A percentile compares a stretch with the other conserved stretches of the same genome.
Evolutionary conservation across 768 basidiomycete genomes (phyloP).

Genomic region (Collybia nuda): DNA sequence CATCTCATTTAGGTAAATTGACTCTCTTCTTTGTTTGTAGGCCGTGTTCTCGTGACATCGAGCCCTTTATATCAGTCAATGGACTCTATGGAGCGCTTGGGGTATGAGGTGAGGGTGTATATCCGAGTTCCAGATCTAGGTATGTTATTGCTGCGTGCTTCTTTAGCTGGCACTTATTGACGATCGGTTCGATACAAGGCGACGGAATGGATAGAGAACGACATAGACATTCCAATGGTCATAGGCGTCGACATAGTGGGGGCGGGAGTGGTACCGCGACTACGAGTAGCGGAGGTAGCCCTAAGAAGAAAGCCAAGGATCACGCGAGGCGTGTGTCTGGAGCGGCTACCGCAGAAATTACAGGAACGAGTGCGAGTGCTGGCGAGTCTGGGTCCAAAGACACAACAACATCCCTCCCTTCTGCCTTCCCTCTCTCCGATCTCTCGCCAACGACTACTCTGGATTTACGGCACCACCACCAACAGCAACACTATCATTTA

Average conservation of each 20-base stretch:
- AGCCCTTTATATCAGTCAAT: constrained; percentile 85
- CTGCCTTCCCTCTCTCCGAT: not conserved
- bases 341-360: constrained; percentile 25
- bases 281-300: constrained; percentile 8
- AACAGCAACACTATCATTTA: not conserved
- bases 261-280: constrained; percentile 15
- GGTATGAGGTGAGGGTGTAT: constrained; percentile 72
- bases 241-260: constrained; percentile 21
- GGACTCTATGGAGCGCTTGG: constrained; percentile 67
- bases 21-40: constrained; percentile 15
- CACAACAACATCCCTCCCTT: not conserved
- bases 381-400: not conserved
- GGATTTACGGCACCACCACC: not conserved
- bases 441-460: not conserved
- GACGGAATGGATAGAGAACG: constrained; percentile 58
- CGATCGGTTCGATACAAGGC: constrained; percentile 21
- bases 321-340: constrained; percentile 24
- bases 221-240: constrained; percentile 9
- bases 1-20: not conserved
- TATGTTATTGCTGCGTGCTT: constrained; percentile 11
- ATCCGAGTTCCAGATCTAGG: constrained; percentile 69
- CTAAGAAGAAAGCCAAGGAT: constrained; percentile 15
- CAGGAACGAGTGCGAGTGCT: constrained; percentile 3
- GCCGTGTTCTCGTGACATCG: constrained; percentile 75
- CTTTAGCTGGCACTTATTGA: not conserved